phyloP scores from a whole-genome alignment of 192 early-diverging fungal species.

The Coemansia sp. region DNA sequence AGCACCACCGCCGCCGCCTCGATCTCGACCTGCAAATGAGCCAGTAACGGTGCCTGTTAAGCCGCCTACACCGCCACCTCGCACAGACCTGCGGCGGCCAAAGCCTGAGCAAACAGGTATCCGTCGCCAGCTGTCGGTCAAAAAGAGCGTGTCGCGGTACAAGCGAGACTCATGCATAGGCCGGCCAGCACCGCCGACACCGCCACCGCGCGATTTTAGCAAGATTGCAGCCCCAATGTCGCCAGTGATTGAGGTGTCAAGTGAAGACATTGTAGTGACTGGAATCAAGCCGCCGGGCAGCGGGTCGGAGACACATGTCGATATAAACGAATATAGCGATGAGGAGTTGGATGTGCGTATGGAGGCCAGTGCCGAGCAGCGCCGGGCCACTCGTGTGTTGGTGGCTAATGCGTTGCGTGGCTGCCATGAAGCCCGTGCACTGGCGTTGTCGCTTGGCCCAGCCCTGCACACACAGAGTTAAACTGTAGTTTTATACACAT shows the following conservation, averaged over 20 bases:
- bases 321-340: constrained; percentile 6
- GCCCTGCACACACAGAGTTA: neutral
- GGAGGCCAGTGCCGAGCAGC: constrained; percentile 15
- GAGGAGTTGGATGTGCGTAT: neutral
- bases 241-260: neutral
- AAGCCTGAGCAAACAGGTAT: constrained; percentile 36
- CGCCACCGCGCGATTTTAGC: constrained; percentile 3
- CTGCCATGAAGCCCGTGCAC: constrained; percentile 43
- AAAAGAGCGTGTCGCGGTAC: constrained; percentile 47
- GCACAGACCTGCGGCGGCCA: constrained; percentile 4
- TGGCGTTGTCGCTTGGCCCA: constrained; percentile 7
- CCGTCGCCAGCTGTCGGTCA: constrained; percentile 49
- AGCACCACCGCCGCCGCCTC: constrained; percentile 28
- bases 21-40: constrained; percentile 6
- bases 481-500: neutral
- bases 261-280: neutral
- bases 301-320: neutral
- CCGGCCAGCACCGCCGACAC: constrained; percentile 28
- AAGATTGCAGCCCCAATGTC: constrained; percentile 5
- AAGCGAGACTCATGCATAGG: constrained; percentile 23
- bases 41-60: neutral
- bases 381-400: constrained; percentile 37
- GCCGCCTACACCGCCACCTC: constrained; percentile 11
- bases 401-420: constrained; percentile 37
- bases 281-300: neutral